Evolutionary conservation across 1,139 yeast species (phyloP), one percentile per base, ranked within the genome.

Genomic region (Magnusiomyces suaveolens): DNA sequence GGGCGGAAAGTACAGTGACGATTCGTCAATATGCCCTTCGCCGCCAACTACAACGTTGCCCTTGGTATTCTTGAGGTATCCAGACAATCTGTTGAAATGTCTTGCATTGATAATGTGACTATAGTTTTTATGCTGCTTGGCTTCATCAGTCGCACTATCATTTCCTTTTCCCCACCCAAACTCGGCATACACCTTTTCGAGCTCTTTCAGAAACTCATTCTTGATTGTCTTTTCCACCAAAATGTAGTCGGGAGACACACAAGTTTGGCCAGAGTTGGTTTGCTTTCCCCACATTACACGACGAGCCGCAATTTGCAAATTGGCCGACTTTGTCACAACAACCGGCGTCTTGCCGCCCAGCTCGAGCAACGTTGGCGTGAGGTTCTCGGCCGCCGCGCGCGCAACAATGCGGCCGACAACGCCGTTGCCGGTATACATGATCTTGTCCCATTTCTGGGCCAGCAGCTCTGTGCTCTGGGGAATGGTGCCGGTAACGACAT

Each of bases 311-410:
- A 75, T 69, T 23, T 70, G 69, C 52, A 86, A 60, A 60, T 66
- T 60, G 6, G 68, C 69, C 51, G 78, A 74, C 48, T 77, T 74
- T 53, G 89, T 79, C 12, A 89, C 73, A 60, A 89, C 76, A 0
- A 81, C 87, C 0, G 97, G 97, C 2, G 92, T 84, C 67, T 89
- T 89, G n/a, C 97, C 97, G 52, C 97, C 97, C 51, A 92, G 75
- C 70, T 90, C 97, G 59, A 92, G 75, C 29, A 86, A 71, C 23
- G 78, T 78, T 0, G 97, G 97, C 1, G 96, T 87, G 63, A 90
- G 75, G 43, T 80, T 78, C 69, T 87, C 83, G 6, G 95, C 95
- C 0, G 97, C 97, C 52, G 86, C 86, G 58, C 76, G 74, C 33
- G 94, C 86, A 50, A 90, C 80, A 57, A 87, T 80, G 46, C 78